Base-by-base conservation (phyloP, 2,329 filamentous ascomycete species). In the Fusarium tuaranense region DNA sequence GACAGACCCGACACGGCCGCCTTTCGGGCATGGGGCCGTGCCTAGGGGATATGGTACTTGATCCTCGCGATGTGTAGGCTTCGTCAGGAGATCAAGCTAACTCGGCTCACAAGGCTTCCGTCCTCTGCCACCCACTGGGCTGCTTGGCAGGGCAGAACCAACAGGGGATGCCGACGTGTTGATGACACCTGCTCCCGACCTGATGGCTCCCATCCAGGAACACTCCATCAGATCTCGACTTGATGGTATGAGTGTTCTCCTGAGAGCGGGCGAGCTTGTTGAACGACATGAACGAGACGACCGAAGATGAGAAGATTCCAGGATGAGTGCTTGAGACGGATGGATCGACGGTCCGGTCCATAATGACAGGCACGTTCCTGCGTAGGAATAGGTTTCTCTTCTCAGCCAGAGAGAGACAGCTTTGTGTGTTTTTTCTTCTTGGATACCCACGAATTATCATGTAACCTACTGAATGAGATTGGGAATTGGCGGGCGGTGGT, bases 241-340 rank as follows among this genome's bases (percentile, higher is more conserved):
- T 22, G 89, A 92, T 70, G 89, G 90, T 2, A 89, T 92, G 82
- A 90, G 85, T 69, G 90, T 90, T 8, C 81, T 92, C 13, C 79
- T 92, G 2, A 85, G 85, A 70, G 90, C 90, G 12, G 89, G 89
- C 36, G 89, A 91, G 74, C 88, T 92, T 70, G 88, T 91, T 44
- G 87, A 88, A 67, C 85, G 86, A 48, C 82, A 84, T 62, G 72
- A 75, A 62, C 75, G 73, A 58, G 63, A 74, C 30, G 76, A 74
- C 55, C 63, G 68, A 70, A 63, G 55, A 69, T 74, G 62, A 74
- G 9, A 62, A 74, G 9, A 62, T 5, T 18, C n/a, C 5, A 10
- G 48, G 25, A 25, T 10, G 46, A 36, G 25, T n/a, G 62, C 44
- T 14, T 20, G 18, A 44, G 20, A 34, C 16, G 51, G 38, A 44